Evolutionary conservation across 805 yeast species (phyloP), one percentile per base, ranked within the genome.

Genomic region (Nakazawaea wyomingensis): DNA sequence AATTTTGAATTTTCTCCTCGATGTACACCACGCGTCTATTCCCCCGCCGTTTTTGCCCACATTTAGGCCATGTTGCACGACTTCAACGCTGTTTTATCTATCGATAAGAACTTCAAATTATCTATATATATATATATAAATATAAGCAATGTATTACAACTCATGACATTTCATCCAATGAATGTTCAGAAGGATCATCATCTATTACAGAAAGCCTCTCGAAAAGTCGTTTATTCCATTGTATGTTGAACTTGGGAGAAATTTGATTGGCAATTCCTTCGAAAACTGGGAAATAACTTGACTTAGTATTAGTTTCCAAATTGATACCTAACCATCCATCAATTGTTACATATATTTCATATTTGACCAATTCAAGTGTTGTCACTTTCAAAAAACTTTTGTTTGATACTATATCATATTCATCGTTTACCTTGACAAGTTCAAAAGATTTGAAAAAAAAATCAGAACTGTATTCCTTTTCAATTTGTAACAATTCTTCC

Each of bases 261-360:
- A 37, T 33, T 28, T 18, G 6, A 10, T 28, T 37, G 42, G 57
- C 56, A 5, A 60, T 41, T 14, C 57, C 47, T 41, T 61, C 65
- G 49, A 61, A 61, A 2, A 64, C 59, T 22, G 66, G 63, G 41
- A 46, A 53, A 8, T 21, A 21, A 7, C 9, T 21, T 5, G 37
- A 31, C 5, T 27, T 30, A 4, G 34, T 18, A n/a, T 29, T 11
- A 4, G 9, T 14, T 11, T 18, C 20, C 14, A 7, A 9, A 14
- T 17, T 33, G 17, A 22, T 20, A 17, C 43, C 42, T 17, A 36
- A 54, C 66, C 66, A 61, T 1, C 66, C 66, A 37, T 51, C 45
- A 2, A 34, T 39, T 19, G 50, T 40, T 16, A 60, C 61, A 9
- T 38, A 39, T 1, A 59, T 48, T 3, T 38, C 34, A 9, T 41